A percentile compares a stretch with the other conserved stretches of the same genome.
Conservation (phyloP, 441 rosid genomes). For the Raphanus hybrid region DNA sequence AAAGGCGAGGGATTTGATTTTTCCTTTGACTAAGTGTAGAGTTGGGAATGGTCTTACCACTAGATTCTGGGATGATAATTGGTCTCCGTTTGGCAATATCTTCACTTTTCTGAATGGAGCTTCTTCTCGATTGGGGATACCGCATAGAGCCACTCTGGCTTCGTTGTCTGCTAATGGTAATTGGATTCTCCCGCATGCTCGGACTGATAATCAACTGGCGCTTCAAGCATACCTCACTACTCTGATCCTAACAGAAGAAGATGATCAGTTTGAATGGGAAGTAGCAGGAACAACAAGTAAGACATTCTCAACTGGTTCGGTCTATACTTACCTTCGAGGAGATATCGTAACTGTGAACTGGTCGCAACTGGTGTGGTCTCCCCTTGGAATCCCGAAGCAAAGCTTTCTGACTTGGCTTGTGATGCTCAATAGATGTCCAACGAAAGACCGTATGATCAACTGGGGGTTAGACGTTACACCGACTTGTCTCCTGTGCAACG, state of each 20-base stretch:
- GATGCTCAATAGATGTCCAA: background rate
- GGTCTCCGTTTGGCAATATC: background rate
- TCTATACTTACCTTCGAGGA: background rate
- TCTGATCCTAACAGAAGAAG: too few species aligned
- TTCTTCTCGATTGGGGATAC: background rate
- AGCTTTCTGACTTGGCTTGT: background rate
- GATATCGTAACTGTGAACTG: background rate
- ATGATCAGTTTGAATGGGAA: background rate
- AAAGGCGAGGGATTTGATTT: too few species aligned
- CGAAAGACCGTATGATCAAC: background rate
- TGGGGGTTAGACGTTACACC: background rate
- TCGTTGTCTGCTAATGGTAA: background rate
- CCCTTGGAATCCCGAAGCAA: background rate
- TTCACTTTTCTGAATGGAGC: background rate
- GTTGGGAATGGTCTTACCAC: too few species aligned
- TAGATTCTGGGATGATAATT: background rate
- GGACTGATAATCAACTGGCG: too few species aligned
- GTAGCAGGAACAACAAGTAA: background rate
- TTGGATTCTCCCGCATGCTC: too few species aligned
- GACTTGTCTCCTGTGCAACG: background rate
- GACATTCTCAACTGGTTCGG: background rate
- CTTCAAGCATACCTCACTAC: too few species aligned
- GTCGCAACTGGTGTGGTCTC: background rate
- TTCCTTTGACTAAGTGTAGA: too few species aligned
- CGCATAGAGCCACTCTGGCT: background rate